Base-by-base conservation (phyloP, 495 filamentous ascomycete genomes). In the Articulospora tetracladia region DNA sequence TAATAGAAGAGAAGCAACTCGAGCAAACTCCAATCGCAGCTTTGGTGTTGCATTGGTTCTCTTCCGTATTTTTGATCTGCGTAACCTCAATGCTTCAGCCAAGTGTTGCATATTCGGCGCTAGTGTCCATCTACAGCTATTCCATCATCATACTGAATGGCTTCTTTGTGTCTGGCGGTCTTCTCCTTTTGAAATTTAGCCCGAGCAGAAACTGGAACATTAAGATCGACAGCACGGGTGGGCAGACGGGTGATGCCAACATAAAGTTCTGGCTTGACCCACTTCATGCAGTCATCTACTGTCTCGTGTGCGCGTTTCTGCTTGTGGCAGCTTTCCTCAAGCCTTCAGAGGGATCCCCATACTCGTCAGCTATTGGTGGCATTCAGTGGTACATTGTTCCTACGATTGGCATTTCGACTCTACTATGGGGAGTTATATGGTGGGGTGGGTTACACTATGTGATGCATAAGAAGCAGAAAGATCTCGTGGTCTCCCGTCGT, bases 1-100 rank as follows among this genome's bases (percentile, higher is more conserved):
- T 28, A n/a, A 13, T 30, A 19, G 36, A 36, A 23, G 19, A 27
- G 56, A 4, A 32, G 28, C 30, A 39, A 19, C 46, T 44, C 51
- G 54, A 57, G 54, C 51, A 62, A 53, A 55, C 32, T 2, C 65
- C 65, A 7, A 59, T 65, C 19, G 58, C 62, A n/a, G 62, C 65
- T 0, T 39, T 58, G 4, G 58, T 24, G 3, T 51, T 68, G 48
- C 62, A 68, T 20, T 65, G 58, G 62, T 28, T 65, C 34, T 44
- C 49, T 3, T 58, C 48, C 10, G 54, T 65, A 1, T 13, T 65
- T 32, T 52, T 65, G 13, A 46, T 68, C 0, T 34, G 34, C 17
- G 19, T 60, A 1, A 54, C 58, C 17, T 27, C 57, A 7, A 51
- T 19, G 27, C 25, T 60, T 7, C 13, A 39, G 1, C 49, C 49